Percentiles rank a stretch among this genome's conserved stretches.
Evolutionary conservation across 1,139 yeast genomes (phyloP).

Genomic region (Hanseniaspora uvarum): DNA sequence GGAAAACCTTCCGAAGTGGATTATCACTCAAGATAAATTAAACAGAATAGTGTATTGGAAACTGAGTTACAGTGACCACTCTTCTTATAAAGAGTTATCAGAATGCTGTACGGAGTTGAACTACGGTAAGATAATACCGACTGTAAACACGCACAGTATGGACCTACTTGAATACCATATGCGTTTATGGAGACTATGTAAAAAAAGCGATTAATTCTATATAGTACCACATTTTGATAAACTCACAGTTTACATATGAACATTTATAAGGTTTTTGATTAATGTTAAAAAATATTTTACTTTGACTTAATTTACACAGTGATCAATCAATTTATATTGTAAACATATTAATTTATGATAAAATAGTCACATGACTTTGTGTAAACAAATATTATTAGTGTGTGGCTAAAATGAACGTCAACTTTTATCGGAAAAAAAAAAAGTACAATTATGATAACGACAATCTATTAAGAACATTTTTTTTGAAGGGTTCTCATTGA

Average conservation of each 20-base stretch:
- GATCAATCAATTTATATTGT: background rate
- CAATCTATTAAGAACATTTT: background rate
- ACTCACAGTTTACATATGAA: background rate
- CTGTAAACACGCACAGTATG: constrained; percentile 42
- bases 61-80: constrained; percentile 89
- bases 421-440: background rate
- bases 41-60: constrained; percentile 29
- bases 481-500: background rate
- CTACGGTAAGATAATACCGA: constrained; percentile 55
- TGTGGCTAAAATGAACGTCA: background rate
- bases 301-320: background rate
- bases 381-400: background rate
- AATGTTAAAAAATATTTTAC: background rate
- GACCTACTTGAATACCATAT: constrained; percentile 41
- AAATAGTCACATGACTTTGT: background rate
- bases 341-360: background rate
- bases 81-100: constrained; percentile 70
- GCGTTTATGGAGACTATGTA: constrained; percentile 35
- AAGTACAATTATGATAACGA: background rate
- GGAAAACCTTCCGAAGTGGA: constrained; percentile 10
- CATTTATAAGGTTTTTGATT: background rate
- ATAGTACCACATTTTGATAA: background rate
- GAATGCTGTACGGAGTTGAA: constrained; percentile 48
- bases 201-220: background rate
- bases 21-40: constrained; percentile 9